Evolutionary conservation across 352 stramenopile genomes (phyloP).

Genomic region (Phytophthora rubi): DNA sequence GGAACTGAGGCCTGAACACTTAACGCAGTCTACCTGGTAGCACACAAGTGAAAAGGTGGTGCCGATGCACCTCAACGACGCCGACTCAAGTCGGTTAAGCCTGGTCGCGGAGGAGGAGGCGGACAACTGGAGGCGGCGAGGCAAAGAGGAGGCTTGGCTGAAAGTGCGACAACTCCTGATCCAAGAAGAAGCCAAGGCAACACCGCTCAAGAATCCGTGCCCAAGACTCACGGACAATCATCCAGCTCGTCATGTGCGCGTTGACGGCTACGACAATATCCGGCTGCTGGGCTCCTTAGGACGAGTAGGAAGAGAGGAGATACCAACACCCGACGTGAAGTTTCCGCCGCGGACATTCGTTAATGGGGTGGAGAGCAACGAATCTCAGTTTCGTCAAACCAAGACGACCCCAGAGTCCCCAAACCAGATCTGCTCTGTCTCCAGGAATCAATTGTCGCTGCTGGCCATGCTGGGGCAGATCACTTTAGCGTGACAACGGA

Average conservation of each 20-base stretch:
- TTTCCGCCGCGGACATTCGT: not conserved
- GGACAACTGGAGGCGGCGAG: not conserved
- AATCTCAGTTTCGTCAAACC: not conserved
- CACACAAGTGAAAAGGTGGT: not conserved
- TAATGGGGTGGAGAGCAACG: not conserved
- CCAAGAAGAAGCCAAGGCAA: not conserved
- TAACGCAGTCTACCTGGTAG: not conserved
- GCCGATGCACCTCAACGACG: not conserved
- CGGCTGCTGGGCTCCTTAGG: not conserved
- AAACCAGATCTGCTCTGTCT: not conserved
- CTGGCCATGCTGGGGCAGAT: not conserved
- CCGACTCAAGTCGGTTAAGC: not conserved
- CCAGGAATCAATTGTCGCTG: not conserved
- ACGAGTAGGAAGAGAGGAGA: not conserved
- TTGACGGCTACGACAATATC: not conserved
- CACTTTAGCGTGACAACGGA: not conserved
- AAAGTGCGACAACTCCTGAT: constrained; percentile 1
- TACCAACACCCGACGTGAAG: not conserved
- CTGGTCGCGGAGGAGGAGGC: not conserved
- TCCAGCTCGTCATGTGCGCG: not conserved
- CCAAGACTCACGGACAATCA: not conserved
- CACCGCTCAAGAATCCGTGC: not conserved
- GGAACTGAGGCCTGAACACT: not conserved
- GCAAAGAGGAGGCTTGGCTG: not conserved
- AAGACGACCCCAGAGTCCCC: not conserved